Base-by-base conservation (phyloP, 352 stramenopile species). In the Phytophthora pisi region DNA sequence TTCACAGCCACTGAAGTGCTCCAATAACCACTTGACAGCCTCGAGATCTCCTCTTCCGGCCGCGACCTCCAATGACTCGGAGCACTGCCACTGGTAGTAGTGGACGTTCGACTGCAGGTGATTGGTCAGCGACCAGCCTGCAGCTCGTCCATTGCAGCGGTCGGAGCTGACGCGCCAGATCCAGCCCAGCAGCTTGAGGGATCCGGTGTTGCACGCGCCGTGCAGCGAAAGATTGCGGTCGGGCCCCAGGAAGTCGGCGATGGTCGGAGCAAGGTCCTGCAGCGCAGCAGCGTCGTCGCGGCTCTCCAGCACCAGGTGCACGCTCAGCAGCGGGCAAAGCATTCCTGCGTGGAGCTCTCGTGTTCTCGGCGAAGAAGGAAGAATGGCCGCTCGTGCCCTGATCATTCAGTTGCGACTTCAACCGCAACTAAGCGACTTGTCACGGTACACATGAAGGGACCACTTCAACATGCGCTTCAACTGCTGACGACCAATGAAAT, bases 11-110 rank as follows among this genome's bases (percentile, higher is more conserved):
- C 30, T n/a, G 8, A 70, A 66, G 23, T 66, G 49, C 31, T 30
- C 42, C 28, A 70, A 57, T 16, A 70, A 6, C 64, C 64, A 70
- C 50, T 66, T 51, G 34, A 66, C 16, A n/a, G 28, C 7, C 2
- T 42, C 18, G 4, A 70, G 16, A 46, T 61, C 28, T 45, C 56
- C 40, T 36, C 51, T n/a, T 15, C 7, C 16, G 5, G 18, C 43
- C 23, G 57, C 64, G 5, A 53, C 18, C 24, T 66, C 40, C 57
- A 70, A 42, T 20, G 57, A n/a, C 38, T 52, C 45, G 8, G 56
- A 66, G 40, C 61, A 70, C 45, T 70, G 54, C 61, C 61, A 68
- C 13, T 68, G n/a, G 23, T 62, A 68, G 34, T 62, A 68, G 34
- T 68, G 52, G 6, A 3, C 1, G 16, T 68, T 50, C 20, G 31